Conservation (phyloP, 495 filamentous ascomycete species). For the Cryomyces antarcticus region DNA sequence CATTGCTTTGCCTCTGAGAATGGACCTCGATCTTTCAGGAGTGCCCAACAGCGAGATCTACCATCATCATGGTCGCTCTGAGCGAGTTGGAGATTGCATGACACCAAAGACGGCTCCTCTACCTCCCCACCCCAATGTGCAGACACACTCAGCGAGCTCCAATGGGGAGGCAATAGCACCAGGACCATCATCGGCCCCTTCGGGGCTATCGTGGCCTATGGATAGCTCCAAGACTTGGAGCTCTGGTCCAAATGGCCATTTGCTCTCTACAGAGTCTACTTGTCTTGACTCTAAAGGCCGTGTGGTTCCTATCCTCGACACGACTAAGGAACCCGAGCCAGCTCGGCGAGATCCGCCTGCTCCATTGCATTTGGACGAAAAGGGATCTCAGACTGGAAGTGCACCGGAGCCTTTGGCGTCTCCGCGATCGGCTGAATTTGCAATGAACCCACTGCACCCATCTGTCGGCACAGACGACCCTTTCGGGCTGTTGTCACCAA, state of each 20-base stretch:
- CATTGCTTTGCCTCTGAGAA: constrained; percentile 8
- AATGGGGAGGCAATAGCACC: not conserved
- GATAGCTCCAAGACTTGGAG: too few relatives aligned
- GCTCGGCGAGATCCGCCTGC: not conserved
- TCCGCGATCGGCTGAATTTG: constrained; percentile 14
- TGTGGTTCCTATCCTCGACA: not conserved
- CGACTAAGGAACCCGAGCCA: not conserved
- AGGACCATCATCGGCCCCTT: not conserved
- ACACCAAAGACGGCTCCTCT: constrained; percentile 9
- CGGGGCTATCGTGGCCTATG: too few relatives aligned
- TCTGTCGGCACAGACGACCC: constrained; percentile 8
- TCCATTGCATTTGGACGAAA: not conserved
- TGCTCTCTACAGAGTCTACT: not conserved
- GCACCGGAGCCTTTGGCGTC: not conserved
- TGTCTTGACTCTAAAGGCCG: not conserved
- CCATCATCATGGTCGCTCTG: constrained; percentile 5
- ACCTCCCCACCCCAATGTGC: too few relatives aligned
- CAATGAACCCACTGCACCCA: constrained; percentile 12
- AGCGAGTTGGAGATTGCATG: not conserved
- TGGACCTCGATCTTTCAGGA: constrained; percentile 3
- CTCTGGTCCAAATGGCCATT: not conserved
- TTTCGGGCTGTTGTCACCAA: constrained; percentile 16
- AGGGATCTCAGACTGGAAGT: not conserved
- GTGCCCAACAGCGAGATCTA: constrained; percentile 9
- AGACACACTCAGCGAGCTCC: too few relatives aligned